phyloP scores from a whole-genome alignment of 257 asterid genomes.

The Ligustrum vulgare region DNA sequence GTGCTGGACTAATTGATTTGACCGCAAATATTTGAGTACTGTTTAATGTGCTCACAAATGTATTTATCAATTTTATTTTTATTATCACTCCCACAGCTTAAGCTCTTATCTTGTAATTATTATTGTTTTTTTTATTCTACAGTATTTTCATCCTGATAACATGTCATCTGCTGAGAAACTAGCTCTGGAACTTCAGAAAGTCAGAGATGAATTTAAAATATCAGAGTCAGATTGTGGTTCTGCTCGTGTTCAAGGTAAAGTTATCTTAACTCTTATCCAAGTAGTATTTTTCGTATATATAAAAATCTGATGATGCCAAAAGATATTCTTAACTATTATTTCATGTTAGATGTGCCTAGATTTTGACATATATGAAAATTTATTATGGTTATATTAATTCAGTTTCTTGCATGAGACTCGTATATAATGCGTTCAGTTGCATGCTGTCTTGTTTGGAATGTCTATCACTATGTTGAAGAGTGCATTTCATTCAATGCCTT shows the following conservation, averaged over 20 bases:
- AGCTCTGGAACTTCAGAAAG: constrained; percentile 80
- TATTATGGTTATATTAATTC: background rate
- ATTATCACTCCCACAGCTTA: background rate
- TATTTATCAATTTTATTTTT: background rate
- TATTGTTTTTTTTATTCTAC: constrained; percentile 24
- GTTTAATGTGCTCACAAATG: background rate
- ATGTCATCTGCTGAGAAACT: constrained; percentile 90
- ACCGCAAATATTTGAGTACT: background rate
- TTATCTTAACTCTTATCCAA: constrained; percentile 13
- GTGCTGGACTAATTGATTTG: background rate
- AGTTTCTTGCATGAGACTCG: background rate
- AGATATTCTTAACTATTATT: too few relatives aligned
- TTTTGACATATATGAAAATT: background rate
- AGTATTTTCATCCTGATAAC: constrained; percentile 88
- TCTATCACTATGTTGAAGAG: background rate
- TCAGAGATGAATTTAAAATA: constrained; percentile 83
- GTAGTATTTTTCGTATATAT: background rate
- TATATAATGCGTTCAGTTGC: background rate
- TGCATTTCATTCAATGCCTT: background rate
- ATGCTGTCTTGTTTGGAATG: background rate
- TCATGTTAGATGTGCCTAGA: background rate
- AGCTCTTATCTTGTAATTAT: background rate
- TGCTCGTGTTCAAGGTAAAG: constrained; percentile 86
- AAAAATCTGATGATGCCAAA: background rate
- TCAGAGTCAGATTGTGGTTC: constrained; percentile 97